A percentile compares a stretch with the other conserved stretches of the same genome.
Evolutionary conservation across 306 rosid genomes (phyloP).

Genomic region (Gleditsia sinensis): DNA sequence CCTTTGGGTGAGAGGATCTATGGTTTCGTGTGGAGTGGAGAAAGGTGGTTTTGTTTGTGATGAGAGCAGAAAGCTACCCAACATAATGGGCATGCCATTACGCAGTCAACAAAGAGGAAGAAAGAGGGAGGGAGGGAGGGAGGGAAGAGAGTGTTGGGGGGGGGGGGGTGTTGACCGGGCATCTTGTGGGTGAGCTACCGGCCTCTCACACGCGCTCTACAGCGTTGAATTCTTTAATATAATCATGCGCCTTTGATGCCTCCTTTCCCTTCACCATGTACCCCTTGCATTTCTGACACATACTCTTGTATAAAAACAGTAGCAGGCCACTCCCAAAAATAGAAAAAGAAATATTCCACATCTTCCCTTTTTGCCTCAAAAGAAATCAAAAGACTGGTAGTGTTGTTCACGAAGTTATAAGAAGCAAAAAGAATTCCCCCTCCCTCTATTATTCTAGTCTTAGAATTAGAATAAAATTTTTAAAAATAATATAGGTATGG

Average conservation of each 20-base stretch:
- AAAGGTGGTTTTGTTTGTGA: conserved; percentile 41
- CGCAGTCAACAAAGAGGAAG: conserved; percentile 45
- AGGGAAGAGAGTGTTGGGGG: too few relatives aligned
- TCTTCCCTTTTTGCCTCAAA: conserved; percentile 41
- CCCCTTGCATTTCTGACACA: conserved; percentile 46
- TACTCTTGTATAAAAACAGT: conserved; percentile 56
- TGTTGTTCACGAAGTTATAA: conserved; percentile 28
- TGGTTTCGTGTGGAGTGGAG: too few relatives aligned
- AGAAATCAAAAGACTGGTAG: conserved; percentile 49
- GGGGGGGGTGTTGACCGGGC: conserved; percentile 79
- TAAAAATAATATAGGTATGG: conserved; percentile 58
- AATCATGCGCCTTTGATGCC: conserved; percentile 94
- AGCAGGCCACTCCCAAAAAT: conserved; percentile 15
- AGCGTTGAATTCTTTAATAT: conserved; percentile 97
- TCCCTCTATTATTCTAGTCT: conserved; percentile 32
- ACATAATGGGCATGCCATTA: conserved; percentile 23
- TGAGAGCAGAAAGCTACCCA: conserved; percentile 48
- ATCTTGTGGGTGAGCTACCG: conserved; percentile 98
- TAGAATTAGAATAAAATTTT: conserved; percentile 1
- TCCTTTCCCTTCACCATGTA: conserved; percentile 39
- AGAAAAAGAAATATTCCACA: conserved; percentile 41
- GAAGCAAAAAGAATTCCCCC: conserved; percentile 33
- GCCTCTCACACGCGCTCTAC: conserved; percentile 84
- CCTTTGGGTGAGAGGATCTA: background rate
- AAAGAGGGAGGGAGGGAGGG: conserved; percentile 45